Evolutionary conservation across 2,329 filamentous ascomycete species (phyloP).

Genomic region (Chrysosporium keratinophilum): DNA sequence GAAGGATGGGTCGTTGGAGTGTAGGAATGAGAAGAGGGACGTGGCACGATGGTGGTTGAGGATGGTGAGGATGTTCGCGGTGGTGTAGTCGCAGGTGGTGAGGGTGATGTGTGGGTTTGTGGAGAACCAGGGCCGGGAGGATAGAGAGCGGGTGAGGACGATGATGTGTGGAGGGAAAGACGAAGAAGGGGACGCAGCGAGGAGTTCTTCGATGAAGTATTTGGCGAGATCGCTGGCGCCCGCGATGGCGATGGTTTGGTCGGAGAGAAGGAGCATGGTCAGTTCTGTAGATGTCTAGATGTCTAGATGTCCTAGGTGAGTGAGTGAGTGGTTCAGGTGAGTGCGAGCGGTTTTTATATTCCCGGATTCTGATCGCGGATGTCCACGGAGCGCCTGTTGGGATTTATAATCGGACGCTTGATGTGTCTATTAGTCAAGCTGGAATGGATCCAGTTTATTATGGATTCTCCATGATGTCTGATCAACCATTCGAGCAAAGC

Average conservation of each 20-base stretch:
- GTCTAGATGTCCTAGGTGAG: no score
- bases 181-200: neutral
- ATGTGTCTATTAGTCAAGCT: no score
- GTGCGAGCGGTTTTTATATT: neutral
- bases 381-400: no score
- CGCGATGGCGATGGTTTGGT: slow-evolving; percentile 1
- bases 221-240: slow-evolving; percentile 8
- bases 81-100: neutral
- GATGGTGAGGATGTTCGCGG: neutral
- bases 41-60: neutral
- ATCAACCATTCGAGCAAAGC: no score
- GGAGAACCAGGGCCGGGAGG: slow-evolving; percentile 6
- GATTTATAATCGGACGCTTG: no score
- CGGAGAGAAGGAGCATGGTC: neutral
- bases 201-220: slow-evolving; percentile 8
- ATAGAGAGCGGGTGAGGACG: neutral
- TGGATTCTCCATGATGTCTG: no score
- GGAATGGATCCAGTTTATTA: no score
- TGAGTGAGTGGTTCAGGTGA: neutral
- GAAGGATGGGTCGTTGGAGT: neutral
- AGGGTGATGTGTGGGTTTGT: slow-evolving; percentile 1
- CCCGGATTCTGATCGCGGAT: no score
- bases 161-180: neutral
- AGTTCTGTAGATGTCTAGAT: no score
- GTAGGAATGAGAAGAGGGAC: slow-evolving; percentile 5